Conservation (phyloP, 2,329 filamentous ascomycete genomes). For the Trichoderma oligosporum region DNA sequence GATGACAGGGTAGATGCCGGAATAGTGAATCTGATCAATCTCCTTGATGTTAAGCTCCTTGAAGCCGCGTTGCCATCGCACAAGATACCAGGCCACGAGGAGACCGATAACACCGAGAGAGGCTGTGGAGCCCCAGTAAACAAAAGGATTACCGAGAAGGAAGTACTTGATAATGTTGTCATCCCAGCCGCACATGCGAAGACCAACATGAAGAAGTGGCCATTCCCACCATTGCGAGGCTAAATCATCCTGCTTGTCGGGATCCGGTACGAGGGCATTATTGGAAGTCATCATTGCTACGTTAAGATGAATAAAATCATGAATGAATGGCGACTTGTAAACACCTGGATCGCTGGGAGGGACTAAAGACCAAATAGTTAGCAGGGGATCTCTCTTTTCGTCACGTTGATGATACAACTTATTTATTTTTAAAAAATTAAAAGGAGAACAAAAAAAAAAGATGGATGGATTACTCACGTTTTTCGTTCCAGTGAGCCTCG, state of each 20-base stretch:
- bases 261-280: constrained; percentile 94
- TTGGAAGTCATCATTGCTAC: constrained; percentile 99
- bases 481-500: constrained; percentile 90
- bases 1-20: constrained; percentile 83
- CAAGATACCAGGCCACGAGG: constrained; percentile 75
- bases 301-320: constrained; percentile 96
- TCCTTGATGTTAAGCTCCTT: constrained; percentile 73
- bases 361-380: constrained; percentile 50
- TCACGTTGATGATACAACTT: too few species aligned
- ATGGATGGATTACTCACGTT: constrained; percentile 59
- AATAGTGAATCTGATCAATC: constrained; percentile 92
- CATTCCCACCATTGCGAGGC: constrained; percentile 98
- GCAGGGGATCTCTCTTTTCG: too few species aligned
- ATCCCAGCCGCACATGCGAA: constrained; percentile 98
- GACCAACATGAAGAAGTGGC: constrained; percentile 90
- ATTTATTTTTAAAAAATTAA: neutral
- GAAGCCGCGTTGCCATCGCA: constrained; percentile 96
- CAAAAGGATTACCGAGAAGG: constrained; percentile 89
- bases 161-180: constrained; percentile 97
- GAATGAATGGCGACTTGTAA: constrained; percentile 95
- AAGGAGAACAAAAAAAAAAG: neutral
- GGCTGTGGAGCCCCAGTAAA: constrained; percentile 91
- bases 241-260: constrained; percentile 97
- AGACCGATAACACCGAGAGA: constrained; percentile 69
- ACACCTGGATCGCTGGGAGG: constrained; percentile 83